Base-by-base conservation (phyloP, 208 protist genomes). In the Leishmania braziliensis region DNA sequence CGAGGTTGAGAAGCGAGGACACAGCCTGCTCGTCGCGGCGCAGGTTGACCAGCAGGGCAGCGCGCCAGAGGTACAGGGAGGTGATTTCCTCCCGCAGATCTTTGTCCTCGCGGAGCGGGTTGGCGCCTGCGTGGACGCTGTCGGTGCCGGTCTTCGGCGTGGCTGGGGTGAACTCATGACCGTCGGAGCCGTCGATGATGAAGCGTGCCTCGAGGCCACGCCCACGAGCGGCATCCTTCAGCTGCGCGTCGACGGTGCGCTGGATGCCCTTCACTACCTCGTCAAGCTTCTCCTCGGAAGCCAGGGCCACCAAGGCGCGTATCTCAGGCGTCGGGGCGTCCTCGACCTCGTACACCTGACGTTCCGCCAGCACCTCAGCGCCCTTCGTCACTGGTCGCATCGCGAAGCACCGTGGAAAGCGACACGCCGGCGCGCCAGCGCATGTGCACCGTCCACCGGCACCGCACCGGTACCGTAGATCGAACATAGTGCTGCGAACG, bases 361-460 rank as follows among this genome's bases (percentile, higher is more conserved):
- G 90, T 75, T 88, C 90, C 33, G 91, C 89, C 76, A 89, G 84
- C 66, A 97, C 78, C 81, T 95, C 91, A 0, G 90, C 92, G 3
- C 91, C 93, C 69, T 95, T 95, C 23, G 85, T 95, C 10, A 95
- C 68, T 46, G 93, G 93, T 29, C 93, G 91, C 87, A 94, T 88
- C 3, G 86, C 82, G 77, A 95, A 93, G 80, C 93, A 97, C 53
- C 48, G 68, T 1, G 93, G 93, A 72, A 95, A 97, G 75, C 93
- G 93, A 76, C 93, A 97, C 18, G 69, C 48, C 36, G 84, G 83
- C 2, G 83, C 77, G 29, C 87, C 86, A 8, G 77, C n/a, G 69
- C 88, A 89, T 18, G 87, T 90, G 86, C 93, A 97, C 43, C 93
- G 91, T 2, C 93, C 93, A n/a, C 66, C 86, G 6, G 84, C 93